Percentiles rank a stretch among this genome's conserved stretches.
These are phyloP conservation scores for Baeospora myosura DNA, from an alignment of 1,284 basidiomycete species.

Conservation along the genomic window DNA sequence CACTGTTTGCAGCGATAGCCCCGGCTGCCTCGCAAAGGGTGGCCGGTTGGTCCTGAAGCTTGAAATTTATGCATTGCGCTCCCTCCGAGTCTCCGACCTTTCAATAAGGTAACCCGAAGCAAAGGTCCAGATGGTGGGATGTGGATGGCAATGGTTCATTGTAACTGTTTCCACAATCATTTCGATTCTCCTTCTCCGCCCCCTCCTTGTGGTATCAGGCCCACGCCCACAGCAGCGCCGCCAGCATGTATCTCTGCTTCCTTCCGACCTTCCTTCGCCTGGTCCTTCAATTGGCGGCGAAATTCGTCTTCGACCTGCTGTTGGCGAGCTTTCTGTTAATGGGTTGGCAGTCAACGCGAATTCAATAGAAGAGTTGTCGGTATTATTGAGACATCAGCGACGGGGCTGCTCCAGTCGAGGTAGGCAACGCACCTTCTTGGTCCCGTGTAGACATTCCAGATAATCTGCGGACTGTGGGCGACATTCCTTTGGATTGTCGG, in stretches of 20 bases:
- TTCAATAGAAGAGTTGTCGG: slow-evolving; percentile 7
- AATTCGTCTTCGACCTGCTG: slow-evolving; percentile 71
- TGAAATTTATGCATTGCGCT: too few relatives aligned
- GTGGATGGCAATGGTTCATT: too few relatives aligned
- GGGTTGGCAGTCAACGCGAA: slow-evolving; percentile 4
- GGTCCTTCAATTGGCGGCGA: slow-evolving; percentile 57
- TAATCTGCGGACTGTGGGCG: slow-evolving; percentile 78
- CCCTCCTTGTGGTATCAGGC: slow-evolving; percentile 57
- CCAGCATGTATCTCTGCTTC: slow-evolving; percentile 66
- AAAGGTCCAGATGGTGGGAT: too few relatives aligned
- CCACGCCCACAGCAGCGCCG: slow-evolving; percentile 68
- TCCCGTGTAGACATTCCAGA: slow-evolving; percentile 87
- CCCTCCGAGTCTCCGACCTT: too few relatives aligned
- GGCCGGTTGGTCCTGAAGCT: too few relatives aligned
- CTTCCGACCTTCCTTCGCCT: slow-evolving; percentile 65
- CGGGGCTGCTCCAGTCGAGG: slow-evolving; percentile 3
- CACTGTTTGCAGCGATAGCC: too few relatives aligned
- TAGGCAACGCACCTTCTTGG: slow-evolving; percentile 67
- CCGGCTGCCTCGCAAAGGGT: too few relatives aligned
- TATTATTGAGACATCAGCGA: slow-evolving; percentile 4
- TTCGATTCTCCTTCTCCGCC: slow-evolving; percentile 15
- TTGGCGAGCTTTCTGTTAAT: slow-evolving; percentile 60
- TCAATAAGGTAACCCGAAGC: too few relatives aligned
- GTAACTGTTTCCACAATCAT: too few relatives aligned
- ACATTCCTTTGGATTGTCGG: slow-evolving; percentile 76